Base-by-base conservation (phyloP, 306 rosid species). In the Cucurbita ficifolia region DNA sequence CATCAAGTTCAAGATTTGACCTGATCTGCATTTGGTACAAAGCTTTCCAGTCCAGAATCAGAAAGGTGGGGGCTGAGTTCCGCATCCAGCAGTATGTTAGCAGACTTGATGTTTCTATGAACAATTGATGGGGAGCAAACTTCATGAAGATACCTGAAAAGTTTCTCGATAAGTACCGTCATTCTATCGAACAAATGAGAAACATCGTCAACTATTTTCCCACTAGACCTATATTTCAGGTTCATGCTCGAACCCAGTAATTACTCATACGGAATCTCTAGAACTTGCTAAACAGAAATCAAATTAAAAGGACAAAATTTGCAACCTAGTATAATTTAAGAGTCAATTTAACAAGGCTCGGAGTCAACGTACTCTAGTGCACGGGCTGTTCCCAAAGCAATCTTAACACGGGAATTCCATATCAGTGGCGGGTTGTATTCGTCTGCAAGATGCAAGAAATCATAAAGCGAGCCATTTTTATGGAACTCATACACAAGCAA, bases 301-400 rank as follows among this genome's bases (percentile, higher is more conserved):
- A 56, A 56, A 56, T 56, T 17, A 35, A 7, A 60, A 60, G 8
- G 42, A 59, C 11, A 12, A 29, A 65, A 51, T 51, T 4, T 2
- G 55, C 55, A 21, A 10, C 7, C 69, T 61, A 36, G 39, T 61
- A 36, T 59, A 33, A 29, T 69, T 22, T 11, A 45, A 69, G 40
- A 19, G 21, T 53, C 14, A 72, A 12, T n/a, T 7, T 29, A 73
- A 73, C 19, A 73, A 55, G 21, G 39, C 22, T 42, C 10, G 18
- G 40, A 14, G 42, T 2, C 40, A 82, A 84, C 99, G 81, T 85
- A 94, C 99, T 95, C 97, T 72, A 91, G 63, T 40, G 92, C 99
- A 10, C 97, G 92, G 58, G 99, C 99, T 55, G 92, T 89, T 50
- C 97, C 99, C 86, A 95, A 82, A 74, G 99, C 95, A 84, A 95